phyloP scores from a whole-genome alignment of 192 early-diverging fungal species.

The Linnemannia elongata region DNA sequence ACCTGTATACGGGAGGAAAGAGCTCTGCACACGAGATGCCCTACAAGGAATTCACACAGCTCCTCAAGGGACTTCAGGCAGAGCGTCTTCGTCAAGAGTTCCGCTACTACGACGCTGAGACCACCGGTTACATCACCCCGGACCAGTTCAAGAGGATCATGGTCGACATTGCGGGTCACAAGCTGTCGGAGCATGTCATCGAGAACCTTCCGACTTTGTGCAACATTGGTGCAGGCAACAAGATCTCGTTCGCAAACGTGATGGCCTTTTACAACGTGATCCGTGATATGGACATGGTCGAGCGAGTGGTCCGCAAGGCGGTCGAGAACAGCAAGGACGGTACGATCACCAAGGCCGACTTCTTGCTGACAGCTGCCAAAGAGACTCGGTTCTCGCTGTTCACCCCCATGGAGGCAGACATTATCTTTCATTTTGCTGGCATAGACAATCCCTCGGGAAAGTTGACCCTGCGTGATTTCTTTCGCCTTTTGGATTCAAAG shows the following conservation, averaged over 20 bases:
- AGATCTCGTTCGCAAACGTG: conserved; percentile 75
- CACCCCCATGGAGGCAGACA: conserved; percentile 82
- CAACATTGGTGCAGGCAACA: conserved; percentile 69
- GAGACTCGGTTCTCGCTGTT: conserved; percentile 70
- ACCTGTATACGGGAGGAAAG: conserved; percentile 72
- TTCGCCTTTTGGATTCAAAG: conserved; percentile 65
- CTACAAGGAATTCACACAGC: conserved; percentile 80
- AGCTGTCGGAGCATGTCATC: conserved; percentile 72
- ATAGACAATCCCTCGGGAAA: conserved; percentile 63
- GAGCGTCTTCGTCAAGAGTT: conserved; percentile 81
- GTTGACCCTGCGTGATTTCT: conserved; percentile 65
- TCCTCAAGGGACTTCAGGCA: conserved; percentile 77
- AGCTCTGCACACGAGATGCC: conserved; percentile 65
- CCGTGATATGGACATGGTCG: conserved; percentile 78
- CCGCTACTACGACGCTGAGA: conserved; percentile 74
- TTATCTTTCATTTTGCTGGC: conserved; percentile 78
- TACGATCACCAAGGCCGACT: conserved; percentile 73
- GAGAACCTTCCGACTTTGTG: conserved; percentile 72
- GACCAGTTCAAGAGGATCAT: conserved; percentile 74
- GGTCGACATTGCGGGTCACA: conserved; percentile 73
- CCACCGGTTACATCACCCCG: conserved; percentile 70
- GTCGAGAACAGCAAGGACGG: conserved; percentile 62
- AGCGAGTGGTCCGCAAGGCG: conserved; percentile 69
- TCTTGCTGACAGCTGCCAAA: conserved; percentile 67
- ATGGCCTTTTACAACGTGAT: conserved; percentile 74